Base-by-base conservation (phyloP, 179 eudicot genomes). In the Corrigiola litoralis region DNA sequence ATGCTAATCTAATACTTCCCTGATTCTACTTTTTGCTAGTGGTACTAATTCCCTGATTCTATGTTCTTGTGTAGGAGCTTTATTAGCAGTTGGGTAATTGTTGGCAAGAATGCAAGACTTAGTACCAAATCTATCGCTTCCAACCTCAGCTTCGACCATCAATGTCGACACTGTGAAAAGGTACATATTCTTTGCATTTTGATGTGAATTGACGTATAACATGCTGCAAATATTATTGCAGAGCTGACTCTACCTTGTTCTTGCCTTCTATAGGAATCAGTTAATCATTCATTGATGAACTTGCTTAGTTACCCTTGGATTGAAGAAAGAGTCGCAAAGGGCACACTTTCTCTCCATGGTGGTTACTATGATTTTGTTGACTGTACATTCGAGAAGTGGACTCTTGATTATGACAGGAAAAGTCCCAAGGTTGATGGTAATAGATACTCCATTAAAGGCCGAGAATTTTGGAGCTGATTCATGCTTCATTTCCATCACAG, bases 281-380 rank as follows among this genome's bases (percentile, higher is more conserved):
- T 90, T 71, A 94, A 90, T 77, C 72, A 67, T 60, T 94, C 99
- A n/a, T 74, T 94, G 53, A 4, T 67, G 79, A 88, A 80, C 82
- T 72, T 94, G 82, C 94, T 94, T 4, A 83, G 88, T 24, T 94
- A 94, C 75, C 97, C 99, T 36, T 94, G 99, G 99, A 85, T 94
- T 32, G 72, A 87, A 74, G 99, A 94, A 64, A 78, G 82, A 72
- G 96, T 88, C 44, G 63, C 66, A 27, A 85, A 72, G 58, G 96
- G 96, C 17, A 3, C 47, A 42, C 89, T 94, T 36, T 65, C 87
- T 46, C 83, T 94, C 65, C 99, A 94, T 24, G 99, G 97, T 5
- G 97, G 99, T 50, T 90, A 94, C 80, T 94, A 94, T 41, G 79
- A 90, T 64, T 94, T 94, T 55, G 75, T 74, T 0, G 76, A 94